Conservation (phyloP, 2,329 filamentous ascomycete genomes). For the Aureobasidium mangrovei region DNA sequence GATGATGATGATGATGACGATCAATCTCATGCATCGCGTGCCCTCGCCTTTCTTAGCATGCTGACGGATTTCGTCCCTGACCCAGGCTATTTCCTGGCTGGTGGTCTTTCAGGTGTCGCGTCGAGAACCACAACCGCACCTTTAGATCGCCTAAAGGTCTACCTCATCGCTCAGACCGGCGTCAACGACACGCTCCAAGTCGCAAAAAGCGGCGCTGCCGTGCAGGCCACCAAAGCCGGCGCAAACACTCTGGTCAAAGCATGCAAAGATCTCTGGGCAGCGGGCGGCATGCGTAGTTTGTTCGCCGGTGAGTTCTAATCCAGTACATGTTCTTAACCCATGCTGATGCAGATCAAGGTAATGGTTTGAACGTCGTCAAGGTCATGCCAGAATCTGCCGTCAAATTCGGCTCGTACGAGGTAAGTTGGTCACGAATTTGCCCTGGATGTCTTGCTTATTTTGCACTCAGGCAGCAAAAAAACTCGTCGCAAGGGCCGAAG, state of each 20-base stretch:
- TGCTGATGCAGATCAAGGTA: slow-evolving; percentile 50
- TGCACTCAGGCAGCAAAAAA: slow-evolving; percentile 67
- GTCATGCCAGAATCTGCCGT: slow-evolving; percentile 99
- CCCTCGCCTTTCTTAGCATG: slow-evolving; percentile 18
- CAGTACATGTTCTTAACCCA: neutral
- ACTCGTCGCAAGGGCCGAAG: slow-evolving; percentile 75
- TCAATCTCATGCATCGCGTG: slow-evolving; percentile 10
- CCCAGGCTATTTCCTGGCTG: slow-evolving; percentile 96
- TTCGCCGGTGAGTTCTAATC: slow-evolving; percentile 69
- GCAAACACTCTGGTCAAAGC: slow-evolving; percentile 63
- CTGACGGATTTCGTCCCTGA: slow-evolving; percentile 60
- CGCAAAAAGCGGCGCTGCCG: slow-evolving; percentile 59
- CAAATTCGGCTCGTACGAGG: slow-evolving; percentile 94
- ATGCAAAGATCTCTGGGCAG: slow-evolving; percentile 68
- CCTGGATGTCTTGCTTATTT: neutral
- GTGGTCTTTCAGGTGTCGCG: slow-evolving; percentile 86
- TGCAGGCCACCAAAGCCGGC: slow-evolving; percentile 57
- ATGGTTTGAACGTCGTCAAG: slow-evolving; percentile 92
- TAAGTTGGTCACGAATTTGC: slow-evolving; percentile 25
- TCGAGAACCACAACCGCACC: slow-evolving; percentile 93
- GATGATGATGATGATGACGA: slow-evolving; percentile 1
- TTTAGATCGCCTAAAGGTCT: slow-evolving; percentile 93
- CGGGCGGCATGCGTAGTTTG: slow-evolving; percentile 78
- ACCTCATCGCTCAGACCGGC: slow-evolving; percentile 83
- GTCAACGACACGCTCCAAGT: slow-evolving; percentile 53